A percentile compares a stretch with the other conserved stretches of the same genome.
These are phyloP conservation scores for Aspergillus nanangensis DNA, from an alignment of 495 filamentous ascomycete genomes.

Conservation along the genomic window DNA sequence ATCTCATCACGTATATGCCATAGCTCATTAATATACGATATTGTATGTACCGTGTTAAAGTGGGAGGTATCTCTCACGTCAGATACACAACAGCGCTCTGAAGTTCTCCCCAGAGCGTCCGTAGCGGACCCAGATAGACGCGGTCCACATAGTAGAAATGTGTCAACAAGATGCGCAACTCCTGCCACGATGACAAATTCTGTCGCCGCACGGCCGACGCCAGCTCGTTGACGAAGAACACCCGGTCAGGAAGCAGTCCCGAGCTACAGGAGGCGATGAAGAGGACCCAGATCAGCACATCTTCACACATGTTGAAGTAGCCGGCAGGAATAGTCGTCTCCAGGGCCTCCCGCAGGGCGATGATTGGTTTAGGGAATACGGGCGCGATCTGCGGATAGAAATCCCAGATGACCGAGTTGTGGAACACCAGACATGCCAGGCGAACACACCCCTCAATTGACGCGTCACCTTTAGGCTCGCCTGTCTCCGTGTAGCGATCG, in stretches of 20 bases:
- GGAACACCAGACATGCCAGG: slow-evolving; percentile 40
- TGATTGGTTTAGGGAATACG: slow-evolving; percentile 36
- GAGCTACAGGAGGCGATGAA: slow-evolving; percentile 38
- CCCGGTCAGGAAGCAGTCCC: slow-evolving; percentile 22
- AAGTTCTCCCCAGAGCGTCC: slow-evolving; percentile 37
- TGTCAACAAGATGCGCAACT: slow-evolving; percentile 28
- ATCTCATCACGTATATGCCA: slow-evolving; percentile 12
- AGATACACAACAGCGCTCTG: slow-evolving; percentile 13
- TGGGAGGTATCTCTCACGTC: not conserved
- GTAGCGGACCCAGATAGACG: slow-evolving; percentile 27
- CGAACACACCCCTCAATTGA: slow-evolving; percentile 42
- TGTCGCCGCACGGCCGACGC: slow-evolving; percentile 24
- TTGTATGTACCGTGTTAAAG: slow-evolving; percentile 5
- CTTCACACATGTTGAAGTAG: slow-evolving; percentile 30
- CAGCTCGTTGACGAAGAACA: slow-evolving; percentile 36
- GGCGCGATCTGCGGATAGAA: slow-evolving; percentile 40
- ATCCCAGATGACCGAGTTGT: slow-evolving; percentile 43
- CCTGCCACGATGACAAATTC: slow-evolving; percentile 35
- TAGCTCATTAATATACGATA: slow-evolving; percentile 16
- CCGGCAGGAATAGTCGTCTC: slow-evolving; percentile 32
- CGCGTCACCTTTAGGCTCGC: slow-evolving; percentile 52
- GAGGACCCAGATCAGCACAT: slow-evolving; percentile 39
- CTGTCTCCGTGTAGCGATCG: slow-evolving; percentile 56
- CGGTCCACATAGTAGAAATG: slow-evolving; percentile 42
- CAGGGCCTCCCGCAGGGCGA: slow-evolving; percentile 32